phyloP scores from a whole-genome alignment of 768 basidiomycete species.

The Mycena rosella region DNA sequence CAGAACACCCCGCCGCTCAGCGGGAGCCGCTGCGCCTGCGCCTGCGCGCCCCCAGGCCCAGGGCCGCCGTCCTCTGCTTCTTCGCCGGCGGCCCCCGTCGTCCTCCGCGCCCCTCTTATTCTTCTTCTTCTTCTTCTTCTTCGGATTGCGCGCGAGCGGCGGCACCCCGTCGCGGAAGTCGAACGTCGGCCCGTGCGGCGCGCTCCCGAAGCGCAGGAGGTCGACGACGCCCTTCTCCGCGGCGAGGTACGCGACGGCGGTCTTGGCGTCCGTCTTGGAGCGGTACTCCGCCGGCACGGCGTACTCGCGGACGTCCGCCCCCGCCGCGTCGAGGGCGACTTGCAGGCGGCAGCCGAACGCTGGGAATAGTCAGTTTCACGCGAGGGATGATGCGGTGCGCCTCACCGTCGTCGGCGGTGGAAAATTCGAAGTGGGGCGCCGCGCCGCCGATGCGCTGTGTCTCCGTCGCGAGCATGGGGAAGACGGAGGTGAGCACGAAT shows the following conservation, averaged over 20 bases:
- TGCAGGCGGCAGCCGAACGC: slow-evolving; percentile 68
- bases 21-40: not conserved
- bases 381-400: not conserved
- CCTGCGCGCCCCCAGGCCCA: no score
- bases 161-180: slow-evolving; percentile 42
- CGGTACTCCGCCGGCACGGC: slow-evolving; percentile 63
- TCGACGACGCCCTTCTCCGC: slow-evolving; percentile 70
- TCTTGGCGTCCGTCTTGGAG: slow-evolving; percentile 71
- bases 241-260: slow-evolving; percentile 66
- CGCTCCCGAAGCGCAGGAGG: slow-evolving; percentile 66
- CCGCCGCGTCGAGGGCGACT: slow-evolving; percentile 51
- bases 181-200: slow-evolving; percentile 51
- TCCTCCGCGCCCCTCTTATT: slow-evolving; percentile 30
- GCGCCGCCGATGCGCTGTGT: slow-evolving; percentile 57
- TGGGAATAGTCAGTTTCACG: slow-evolving; percentile 38
- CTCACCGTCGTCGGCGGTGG: slow-evolving; percentile 66
- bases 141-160: slow-evolving; percentile 46
- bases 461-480: slow-evolving; percentile 60
- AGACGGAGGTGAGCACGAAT: slow-evolving; percentile 58
- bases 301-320: slow-evolving; percentile 56
- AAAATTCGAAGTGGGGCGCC: slow-evolving; percentile 55
- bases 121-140: slow-evolving; percentile 41
- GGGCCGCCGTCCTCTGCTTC: slow-evolving; percentile 14
- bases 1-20: not conserved
- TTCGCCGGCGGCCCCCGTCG: slow-evolving; percentile 20